phyloP scores from a whole-genome alignment of 805 yeast genomes.

The Ogataea nitratoaversa region DNA sequence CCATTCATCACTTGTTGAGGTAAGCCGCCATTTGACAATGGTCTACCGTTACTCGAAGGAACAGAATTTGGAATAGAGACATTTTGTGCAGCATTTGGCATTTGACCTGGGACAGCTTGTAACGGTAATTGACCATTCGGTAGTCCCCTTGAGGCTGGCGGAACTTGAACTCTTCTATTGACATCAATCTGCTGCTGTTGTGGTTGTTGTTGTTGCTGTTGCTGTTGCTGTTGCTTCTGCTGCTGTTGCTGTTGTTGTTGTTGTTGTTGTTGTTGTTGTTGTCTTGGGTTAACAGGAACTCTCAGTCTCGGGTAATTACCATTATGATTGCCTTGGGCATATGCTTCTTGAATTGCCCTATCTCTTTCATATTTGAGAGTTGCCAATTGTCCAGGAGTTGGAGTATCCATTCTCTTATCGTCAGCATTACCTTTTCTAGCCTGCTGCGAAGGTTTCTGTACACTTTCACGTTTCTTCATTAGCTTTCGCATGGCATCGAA shows the following conservation, averaged over 20 bases:
- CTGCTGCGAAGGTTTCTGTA: constrained; percentile 53
- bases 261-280: background rate
- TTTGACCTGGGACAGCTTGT: background rate
- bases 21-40: background rate
- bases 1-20: background rate
- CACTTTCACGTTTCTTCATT: constrained; percentile 83
- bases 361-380: constrained; percentile 82
- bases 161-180: background rate
- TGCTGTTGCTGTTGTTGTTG: constrained; percentile 1
- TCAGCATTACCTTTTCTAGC: constrained; percentile 28
- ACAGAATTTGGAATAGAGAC: background rate
- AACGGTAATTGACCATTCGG: background rate
- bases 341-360: constrained; percentile 74
- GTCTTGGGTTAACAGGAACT: constrained; percentile 17
- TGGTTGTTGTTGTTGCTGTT: constrained; percentile 1
- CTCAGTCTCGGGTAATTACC: constrained; percentile 21
- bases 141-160: background rate
- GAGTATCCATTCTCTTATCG: constrained; percentile 42
- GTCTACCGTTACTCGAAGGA: background rate
- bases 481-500: constrained; percentile 91
- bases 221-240: background rate
- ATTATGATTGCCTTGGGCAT: constrained; percentile 31
- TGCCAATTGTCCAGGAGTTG: constrained; percentile 82
- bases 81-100: background rate
- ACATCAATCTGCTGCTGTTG: background rate